Evolutionary conservation across 352 stramenopile genomes (phyloP), one percentile per base, ranked within the genome.

Genomic region (Phytopythium sindhum): DNA sequence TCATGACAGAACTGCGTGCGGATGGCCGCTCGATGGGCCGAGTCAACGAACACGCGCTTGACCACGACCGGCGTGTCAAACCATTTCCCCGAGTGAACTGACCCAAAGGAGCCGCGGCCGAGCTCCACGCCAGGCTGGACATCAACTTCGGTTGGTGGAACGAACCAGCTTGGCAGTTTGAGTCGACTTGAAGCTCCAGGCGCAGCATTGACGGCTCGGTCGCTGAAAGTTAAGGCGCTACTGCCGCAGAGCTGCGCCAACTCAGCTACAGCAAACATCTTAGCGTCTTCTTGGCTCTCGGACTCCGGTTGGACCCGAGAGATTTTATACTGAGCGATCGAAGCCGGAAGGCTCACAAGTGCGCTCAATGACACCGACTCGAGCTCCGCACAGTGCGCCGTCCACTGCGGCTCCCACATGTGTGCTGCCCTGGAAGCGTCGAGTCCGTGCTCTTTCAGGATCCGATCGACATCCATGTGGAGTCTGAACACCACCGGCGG

Each of bases 111-210:
- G 33, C 68, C 72, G 29, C 60, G 65, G 51, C 53, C 65, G 26
- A 74, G 65, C 53, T 35, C 33, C 17, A 66, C 55, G 31, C 66
- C 41, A 7, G 68, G 57, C 19, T 69, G 64, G 15, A 74, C 66
- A 26, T 67, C 23, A 15, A 78, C 68, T 47, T 78, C 72, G 31
- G 75, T 69, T 11, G 66, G 68, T 14, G 72, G 72, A 39, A 78
- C 29, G 26, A 78, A 78, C 72, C 72, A 78, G 1, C 39, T 60
- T 45, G 53, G 33, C 4, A 59, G 53, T 17, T 14, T n/a, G 3
- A 45, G 23, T n/a, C 35, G 24, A 21, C 12, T 44, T 33, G 26
- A 35, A 39, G 14, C 4, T 17, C 26, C 50, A 39, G 26, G 24
- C 29, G 26, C 33, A 23, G 24, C 15, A 24, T 24, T 7, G 44